Evolutionary conservation across 257 asterid genomes (phyloP).

Genomic region (Phtheirospermum japonicum): DNA sequence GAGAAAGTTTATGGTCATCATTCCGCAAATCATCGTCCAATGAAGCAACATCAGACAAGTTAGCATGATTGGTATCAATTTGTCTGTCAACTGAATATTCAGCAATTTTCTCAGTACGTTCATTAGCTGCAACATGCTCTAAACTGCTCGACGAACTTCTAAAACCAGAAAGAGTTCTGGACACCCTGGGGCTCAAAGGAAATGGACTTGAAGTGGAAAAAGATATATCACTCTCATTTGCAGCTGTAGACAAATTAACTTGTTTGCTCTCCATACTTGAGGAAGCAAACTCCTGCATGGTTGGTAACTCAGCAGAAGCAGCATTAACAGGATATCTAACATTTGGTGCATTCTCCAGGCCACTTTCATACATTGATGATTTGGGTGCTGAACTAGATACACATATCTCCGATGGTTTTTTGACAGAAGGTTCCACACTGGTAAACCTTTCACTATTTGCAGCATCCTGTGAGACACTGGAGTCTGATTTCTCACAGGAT

Average conservation of each 20-base stretch:
- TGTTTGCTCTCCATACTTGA: conserved; percentile 42
- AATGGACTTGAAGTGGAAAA: conserved; percentile 52
- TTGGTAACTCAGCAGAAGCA: conserved; percentile 40
- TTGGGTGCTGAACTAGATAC: conserved; percentile 47
- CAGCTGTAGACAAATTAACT: conserved; percentile 31
- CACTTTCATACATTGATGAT: conserved; percentile 37
- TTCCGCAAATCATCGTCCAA: conserved; percentile 44
- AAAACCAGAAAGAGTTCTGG: conserved; percentile 56
- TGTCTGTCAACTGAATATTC: conserved; percentile 66
- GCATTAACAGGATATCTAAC: conserved; percentile 36
- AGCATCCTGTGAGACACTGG: conserved; percentile 41
- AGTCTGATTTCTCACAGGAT: conserved; percentile 49
- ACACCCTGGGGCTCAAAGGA: conserved; percentile 64
- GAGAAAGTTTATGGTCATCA: conserved; percentile 43
- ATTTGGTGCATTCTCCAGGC: conserved; percentile 39
- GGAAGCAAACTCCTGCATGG: conserved; percentile 38
- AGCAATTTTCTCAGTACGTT: conserved; percentile 38
- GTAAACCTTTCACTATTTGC: conserved; percentile 40
- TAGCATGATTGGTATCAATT: conserved; percentile 40
- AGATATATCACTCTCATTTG: conserved; percentile 36
- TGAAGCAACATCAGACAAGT: conserved; percentile 48
- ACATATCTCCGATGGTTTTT: conserved; percentile 42
- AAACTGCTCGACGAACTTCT: conserved; percentile 46
- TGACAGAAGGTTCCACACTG: conserved; percentile 39
- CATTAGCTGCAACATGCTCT: conserved; percentile 34